These are phyloP conservation scores for Tremella yokohamensis DNA, from an alignment of 768 basidiomycete species.

Conservation along the genomic window DNA sequence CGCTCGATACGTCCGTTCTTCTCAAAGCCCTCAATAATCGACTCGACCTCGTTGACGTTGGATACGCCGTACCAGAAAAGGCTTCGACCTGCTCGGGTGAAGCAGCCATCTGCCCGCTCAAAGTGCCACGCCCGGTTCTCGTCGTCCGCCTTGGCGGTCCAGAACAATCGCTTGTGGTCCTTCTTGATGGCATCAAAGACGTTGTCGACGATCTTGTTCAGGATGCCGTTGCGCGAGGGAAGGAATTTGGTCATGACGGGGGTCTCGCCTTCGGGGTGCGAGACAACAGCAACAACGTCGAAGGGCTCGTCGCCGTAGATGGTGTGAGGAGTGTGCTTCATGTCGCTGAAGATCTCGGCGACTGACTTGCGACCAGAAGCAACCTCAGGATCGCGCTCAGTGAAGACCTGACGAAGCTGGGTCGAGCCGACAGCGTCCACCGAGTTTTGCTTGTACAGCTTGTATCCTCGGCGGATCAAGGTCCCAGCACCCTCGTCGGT, in stretches of 20 bases:
- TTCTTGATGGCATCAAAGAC: conserved; percentile 95
- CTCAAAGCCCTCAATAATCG: conserved; percentile 62
- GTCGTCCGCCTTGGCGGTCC: conserved; percentile 95
- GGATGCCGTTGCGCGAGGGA: conserved; percentile 76
- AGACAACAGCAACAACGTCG: conserved; percentile 89
- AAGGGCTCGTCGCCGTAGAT: conserved; percentile 98
- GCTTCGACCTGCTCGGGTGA: conserved; percentile 87
- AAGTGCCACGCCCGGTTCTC: conserved; percentile 99
- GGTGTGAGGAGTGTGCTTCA: conserved; percentile 79
- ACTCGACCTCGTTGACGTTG: conserved; percentile 87
- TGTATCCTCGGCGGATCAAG: conserved; percentile 96
- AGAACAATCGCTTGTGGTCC: conserved; percentile 89
- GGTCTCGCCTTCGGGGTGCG: conserved; percentile 77
- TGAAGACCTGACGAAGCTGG: conserved; percentile 87
- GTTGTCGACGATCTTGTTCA: conserved; percentile 95
- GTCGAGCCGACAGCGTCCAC: conserved; percentile 85
- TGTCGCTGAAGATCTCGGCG: conserved; percentile 74
- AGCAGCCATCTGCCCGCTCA: conserved; percentile 94
- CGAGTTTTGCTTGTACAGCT: conserved; percentile 81
- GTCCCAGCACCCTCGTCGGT: conserved; percentile 98
- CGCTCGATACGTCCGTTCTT: conserved; percentile 77
- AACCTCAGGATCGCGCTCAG: conserved; percentile 92
- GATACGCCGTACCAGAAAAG: conserved; percentile 98
- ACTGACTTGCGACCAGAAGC: conserved; percentile 76
- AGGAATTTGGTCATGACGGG: conserved; percentile 93